phyloP scores from a whole-genome alignment of 108 stramenopile genomes.

The Nitzschia sp. region DNA sequence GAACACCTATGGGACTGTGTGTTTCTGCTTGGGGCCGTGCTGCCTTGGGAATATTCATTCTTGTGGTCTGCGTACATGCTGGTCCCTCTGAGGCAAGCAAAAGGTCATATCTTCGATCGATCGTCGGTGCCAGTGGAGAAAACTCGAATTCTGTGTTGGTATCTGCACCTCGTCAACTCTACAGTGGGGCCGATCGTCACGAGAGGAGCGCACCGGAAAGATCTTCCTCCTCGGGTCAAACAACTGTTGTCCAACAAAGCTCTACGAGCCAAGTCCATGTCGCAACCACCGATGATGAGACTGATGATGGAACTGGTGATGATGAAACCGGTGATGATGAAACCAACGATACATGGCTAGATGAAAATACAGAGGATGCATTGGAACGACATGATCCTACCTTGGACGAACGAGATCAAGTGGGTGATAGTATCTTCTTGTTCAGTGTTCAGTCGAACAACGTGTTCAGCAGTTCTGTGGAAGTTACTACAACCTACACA shows the following conservation, averaged over 20 bases:
- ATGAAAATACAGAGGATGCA: slow-evolving; percentile 15
- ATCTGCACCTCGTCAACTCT: not conserved
- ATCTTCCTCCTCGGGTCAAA: not conserved
- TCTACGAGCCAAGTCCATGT: not conserved
- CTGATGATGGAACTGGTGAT: not conserved
- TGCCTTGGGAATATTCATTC: no score
- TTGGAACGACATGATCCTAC: not conserved
- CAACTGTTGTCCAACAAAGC: not conserved
- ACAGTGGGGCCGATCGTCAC: not conserved
- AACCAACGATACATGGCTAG: not conserved
- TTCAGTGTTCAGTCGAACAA: slow-evolving; percentile 1
- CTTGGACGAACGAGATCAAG: not conserved
- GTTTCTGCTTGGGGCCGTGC: no score
- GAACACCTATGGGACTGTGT: no score
- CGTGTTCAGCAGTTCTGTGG: not conserved
- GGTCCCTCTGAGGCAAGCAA: no score
- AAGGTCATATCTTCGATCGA: no score
- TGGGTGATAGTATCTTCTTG: slow-evolving; percentile 17
- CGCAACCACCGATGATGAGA: not conserved
- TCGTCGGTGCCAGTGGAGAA: no score
- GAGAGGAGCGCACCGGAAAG: not conserved
- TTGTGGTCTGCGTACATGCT: no score
- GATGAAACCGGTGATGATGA: not conserved
- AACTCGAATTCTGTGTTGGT: no score
- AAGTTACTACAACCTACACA: not conserved